A percentile compares a stretch with the other conserved stretches of the same genome.
Conservation (phyloP, 2,329 filamentous ascomycete genomes). For the Epichloe sylvatica region DNA sequence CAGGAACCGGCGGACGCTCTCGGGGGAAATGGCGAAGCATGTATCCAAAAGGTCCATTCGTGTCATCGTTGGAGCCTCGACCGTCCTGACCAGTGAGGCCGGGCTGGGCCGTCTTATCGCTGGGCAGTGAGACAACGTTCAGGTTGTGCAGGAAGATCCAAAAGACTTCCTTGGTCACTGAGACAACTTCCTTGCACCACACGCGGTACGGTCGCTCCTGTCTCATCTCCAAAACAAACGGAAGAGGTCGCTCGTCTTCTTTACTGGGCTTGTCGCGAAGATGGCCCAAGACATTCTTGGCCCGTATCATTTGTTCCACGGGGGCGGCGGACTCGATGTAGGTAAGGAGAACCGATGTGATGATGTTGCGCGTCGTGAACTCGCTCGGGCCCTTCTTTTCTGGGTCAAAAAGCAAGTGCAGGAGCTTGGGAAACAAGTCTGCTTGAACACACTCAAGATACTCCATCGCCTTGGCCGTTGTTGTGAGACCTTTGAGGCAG, state of each 20-base stretch:
- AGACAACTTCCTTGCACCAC: slow-evolving; percentile 85
- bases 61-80: slow-evolving; percentile 2
- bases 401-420: slow-evolving; percentile 89
- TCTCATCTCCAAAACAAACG: slow-evolving; percentile 83
- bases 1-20: slow-evolving; percentile 77
- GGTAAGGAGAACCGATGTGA: slow-evolving; percentile 78
- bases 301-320: slow-evolving; percentile 51
- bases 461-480: slow-evolving; percentile 71
- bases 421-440: slow-evolving; percentile 70
- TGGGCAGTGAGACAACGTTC: slow-evolving; percentile 63
- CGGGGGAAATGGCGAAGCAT: slow-evolving; percentile 66
- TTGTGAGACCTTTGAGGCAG: slow-evolving; percentile 88
- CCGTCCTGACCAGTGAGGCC: slow-evolving; percentile 5
- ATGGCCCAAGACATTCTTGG: slow-evolving; percentile 61
- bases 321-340: slow-evolving; percentile 59
- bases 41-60: slow-evolving; percentile 38
- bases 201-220: slow-evolving; percentile 76
- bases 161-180: slow-evolving; percentile 94
- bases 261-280: slow-evolving; percentile 66
- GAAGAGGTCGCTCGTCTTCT: slow-evolving; percentile 62
- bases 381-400: slow-evolving; percentile 96
- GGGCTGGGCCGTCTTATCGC: slow-evolving; percentile 20
- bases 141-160: slow-evolving; percentile 97
- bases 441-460: slow-evolving; percentile 68
- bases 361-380: slow-evolving; percentile 82